Evolutionary conservation across 257 asterid species (phyloP).

Genomic region (Gentiana straminea): DNA sequence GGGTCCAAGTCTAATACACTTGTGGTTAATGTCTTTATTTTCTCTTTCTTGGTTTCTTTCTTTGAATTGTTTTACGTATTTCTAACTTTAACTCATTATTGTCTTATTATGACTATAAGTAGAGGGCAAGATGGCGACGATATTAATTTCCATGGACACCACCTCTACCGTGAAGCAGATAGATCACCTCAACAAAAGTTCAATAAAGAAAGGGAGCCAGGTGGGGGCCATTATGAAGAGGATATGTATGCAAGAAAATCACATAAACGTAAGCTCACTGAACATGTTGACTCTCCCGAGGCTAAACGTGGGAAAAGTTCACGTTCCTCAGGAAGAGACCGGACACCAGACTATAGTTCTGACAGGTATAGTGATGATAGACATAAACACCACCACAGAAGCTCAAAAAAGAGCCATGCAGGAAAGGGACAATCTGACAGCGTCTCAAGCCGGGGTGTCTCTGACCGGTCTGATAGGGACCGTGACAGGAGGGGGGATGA

Average conservation of each 20-base stretch:
- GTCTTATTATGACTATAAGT: slow-evolving; percentile 10
- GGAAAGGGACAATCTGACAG: slow-evolving; percentile 29
- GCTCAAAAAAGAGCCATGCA: slow-evolving; percentile 35
- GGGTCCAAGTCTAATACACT: too few relatives aligned
- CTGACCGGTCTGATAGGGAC: slow-evolving; percentile 23
- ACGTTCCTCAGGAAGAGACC: slow-evolving; percentile 37
- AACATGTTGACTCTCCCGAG: slow-evolving; percentile 21
- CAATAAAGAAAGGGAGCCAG: slow-evolving; percentile 27
- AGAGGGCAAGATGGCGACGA: slow-evolving; percentile 35
- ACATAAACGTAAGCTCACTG: slow-evolving; percentile 28
- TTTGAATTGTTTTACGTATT: background rate
- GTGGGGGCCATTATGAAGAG: slow-evolving; percentile 43
- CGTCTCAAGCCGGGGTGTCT: slow-evolving; percentile 40
- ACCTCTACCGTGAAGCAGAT: slow-evolving; percentile 18
- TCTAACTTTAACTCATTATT: background rate
- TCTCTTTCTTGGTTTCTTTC: background rate
- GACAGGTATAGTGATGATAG: slow-evolving; percentile 30
- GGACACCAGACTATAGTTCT: slow-evolving; percentile 35
- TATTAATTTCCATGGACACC: slow-evolving; percentile 22
- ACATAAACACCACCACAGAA: slow-evolving; percentile 34
- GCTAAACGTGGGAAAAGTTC: slow-evolving; percentile 34
- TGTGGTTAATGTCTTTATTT: background rate
- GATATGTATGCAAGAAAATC: slow-evolving; percentile 32
- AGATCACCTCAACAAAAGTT: slow-evolving; percentile 19
- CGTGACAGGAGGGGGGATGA: slow-evolving; percentile 17